Conservation (phyloP, 2,329 filamentous ascomycete species). For the Fusarium domesticum region DNA sequence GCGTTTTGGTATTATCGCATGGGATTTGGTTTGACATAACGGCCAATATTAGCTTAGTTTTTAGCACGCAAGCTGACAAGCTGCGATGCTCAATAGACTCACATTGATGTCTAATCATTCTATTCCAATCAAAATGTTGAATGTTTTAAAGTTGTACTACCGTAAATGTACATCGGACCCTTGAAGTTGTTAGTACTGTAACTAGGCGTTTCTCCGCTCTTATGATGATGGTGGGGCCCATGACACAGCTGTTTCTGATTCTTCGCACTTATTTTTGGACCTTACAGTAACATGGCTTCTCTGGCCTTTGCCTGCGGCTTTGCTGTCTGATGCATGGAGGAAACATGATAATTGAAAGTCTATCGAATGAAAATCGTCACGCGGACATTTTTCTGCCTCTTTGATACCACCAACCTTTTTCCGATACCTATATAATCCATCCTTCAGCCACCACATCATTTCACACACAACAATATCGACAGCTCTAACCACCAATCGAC, state of each 20-base stretch:
- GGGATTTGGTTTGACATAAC: slow-evolving; percentile 16
- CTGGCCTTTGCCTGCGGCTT: neutral
- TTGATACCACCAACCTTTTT: slow-evolving; percentile 13
- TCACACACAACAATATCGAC: neutral
- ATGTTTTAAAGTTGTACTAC: neutral
- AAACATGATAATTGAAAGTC: slow-evolving; percentile 13
- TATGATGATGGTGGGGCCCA: neutral
- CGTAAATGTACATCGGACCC: neutral
- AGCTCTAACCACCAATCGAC: slow-evolving; percentile 3
- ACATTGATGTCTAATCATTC: slow-evolving; percentile 16
- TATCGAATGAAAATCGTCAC: slow-evolving; percentile 2
- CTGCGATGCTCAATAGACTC: slow-evolving; percentile 21
- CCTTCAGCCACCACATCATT: neutral
- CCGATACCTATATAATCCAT: neutral
- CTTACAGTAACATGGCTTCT: too few species aligned
- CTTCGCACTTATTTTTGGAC: too few species aligned
- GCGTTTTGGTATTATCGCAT: slow-evolving; percentile 27
- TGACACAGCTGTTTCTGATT: neutral
- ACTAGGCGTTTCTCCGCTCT: neutral
- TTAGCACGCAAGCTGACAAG: slow-evolving; percentile 6
- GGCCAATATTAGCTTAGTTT: slow-evolving; percentile 21
- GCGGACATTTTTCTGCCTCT: slow-evolving; percentile 21
- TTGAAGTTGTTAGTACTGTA: neutral
- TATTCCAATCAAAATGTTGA: neutral
- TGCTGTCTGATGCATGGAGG: slow-evolving; percentile 7